Base-by-base conservation (phyloP, 179 eudicot genomes). In the Pouteria campechiana region DNA sequence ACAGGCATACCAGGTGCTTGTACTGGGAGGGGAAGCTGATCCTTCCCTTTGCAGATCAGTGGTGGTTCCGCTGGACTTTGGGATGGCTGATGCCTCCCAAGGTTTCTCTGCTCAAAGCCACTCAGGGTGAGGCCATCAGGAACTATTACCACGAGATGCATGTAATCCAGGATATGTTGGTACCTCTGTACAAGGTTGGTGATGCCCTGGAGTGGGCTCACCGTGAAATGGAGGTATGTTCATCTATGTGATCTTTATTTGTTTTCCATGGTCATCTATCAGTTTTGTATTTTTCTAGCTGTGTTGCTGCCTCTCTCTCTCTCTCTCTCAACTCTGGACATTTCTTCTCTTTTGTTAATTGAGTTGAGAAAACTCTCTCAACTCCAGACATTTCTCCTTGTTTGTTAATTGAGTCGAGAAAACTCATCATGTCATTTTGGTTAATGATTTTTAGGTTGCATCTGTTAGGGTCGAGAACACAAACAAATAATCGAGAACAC, bases 31-130 rank as follows among this genome's bases (percentile, higher is more conserved):
- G 95, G 41, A 90, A 90, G 67, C 87, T 86, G 25, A 86, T 90
- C 29, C 79, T 90, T 58, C 95, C 95, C 3, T 90, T 90, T 25
- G 98, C 62, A 20, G 98, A 90, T 65, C 98, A 90, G 32, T 73
- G 52, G 18, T 90, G 98, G 98, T 90, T 90, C 40, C 70, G 98
- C 62, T 59, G 65, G 58, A 69, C 76, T 30, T 51, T 90, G n/a
- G 98, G 98, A 0, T 90, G 98, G 98, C 7, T 90, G 71, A 90
- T 90, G 98, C 98, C 98, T 3, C 98, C 98, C 3, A 90, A 81
- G 69, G 90, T 90, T 49, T 86, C 98, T 44, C 84, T 90, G 44
- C 90, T 90, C 0, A 90, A 90, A 74, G 98, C 98, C 37, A 90
- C 98, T 0, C 98, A 90, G 50, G 95, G 95, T 41, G 98, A 90